These are phyloP conservation scores for Sergeia podlipaevii DNA, from an alignment of 208 protist genomes.

Conservation along the genomic window DNA sequence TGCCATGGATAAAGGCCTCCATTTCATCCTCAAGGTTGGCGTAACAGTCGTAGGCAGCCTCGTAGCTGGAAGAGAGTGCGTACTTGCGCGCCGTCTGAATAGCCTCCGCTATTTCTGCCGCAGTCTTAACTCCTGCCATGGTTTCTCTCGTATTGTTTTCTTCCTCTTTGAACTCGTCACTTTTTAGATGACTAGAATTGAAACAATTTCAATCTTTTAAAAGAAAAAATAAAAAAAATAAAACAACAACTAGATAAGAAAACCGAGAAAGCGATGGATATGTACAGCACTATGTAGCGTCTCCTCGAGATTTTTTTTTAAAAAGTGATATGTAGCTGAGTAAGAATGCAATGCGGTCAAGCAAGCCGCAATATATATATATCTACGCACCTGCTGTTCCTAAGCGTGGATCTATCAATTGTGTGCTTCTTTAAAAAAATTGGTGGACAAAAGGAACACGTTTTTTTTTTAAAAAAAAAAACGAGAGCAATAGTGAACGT, in stretches of 20 bases:
- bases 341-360: not conserved
- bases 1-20: conserved; percentile 11
- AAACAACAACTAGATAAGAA: conserved; percentile 11
- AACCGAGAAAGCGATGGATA: not conserved
- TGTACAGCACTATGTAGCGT: not conserved
- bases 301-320: not conserved
- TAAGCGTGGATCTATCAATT: too few relatives aligned
- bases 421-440: too few relatives aligned
- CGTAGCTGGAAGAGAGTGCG: conserved; percentile 67
- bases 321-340: not conserved
- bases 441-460: too few relatives aligned
- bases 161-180: too few relatives aligned
- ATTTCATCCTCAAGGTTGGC: conserved; percentile 42
- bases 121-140: conserved; percentile 3
- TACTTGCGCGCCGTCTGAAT: conserved; percentile 53
- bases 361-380: not conserved
- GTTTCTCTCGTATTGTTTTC: too few relatives aligned
- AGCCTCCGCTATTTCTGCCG: conserved; percentile 31
- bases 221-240: conserved; percentile 15
- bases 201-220: conserved; percentile 5
- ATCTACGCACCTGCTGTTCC: not conserved
- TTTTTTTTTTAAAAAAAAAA: conserved; percentile 5
- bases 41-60: conserved; percentile 58
- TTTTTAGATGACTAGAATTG: not conserved
- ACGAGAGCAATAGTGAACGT: not conserved